Conservation (phyloP, 108 stramenopile genomes). For the Parietichytrium sp. region DNA sequence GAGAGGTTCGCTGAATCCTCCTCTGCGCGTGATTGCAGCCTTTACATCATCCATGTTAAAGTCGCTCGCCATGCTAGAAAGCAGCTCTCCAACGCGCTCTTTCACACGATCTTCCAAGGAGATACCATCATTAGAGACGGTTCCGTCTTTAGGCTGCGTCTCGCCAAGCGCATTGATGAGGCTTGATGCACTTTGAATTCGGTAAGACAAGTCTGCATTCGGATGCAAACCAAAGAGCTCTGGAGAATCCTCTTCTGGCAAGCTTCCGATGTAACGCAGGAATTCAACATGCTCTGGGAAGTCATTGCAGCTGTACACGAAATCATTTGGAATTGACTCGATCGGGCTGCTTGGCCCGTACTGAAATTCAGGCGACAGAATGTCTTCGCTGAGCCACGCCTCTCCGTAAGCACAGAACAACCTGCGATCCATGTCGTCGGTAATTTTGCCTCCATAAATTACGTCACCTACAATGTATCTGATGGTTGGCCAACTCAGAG, state of each 20-base stretch:
- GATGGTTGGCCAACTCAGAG: slow-evolving; percentile 80
- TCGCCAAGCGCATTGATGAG: slow-evolving; percentile 74
- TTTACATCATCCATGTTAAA: slow-evolving; percentile 72
- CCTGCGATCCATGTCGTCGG: slow-evolving; percentile 79
- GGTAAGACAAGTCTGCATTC: slow-evolving; percentile 85
- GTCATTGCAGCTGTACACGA: slow-evolving; percentile 69
- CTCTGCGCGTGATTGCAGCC: slow-evolving; percentile 32
- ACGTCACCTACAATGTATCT: slow-evolving; percentile 89
- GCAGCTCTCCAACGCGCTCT: slow-evolving; percentile 71
- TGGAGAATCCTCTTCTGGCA: slow-evolving; percentile 82
- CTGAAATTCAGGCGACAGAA: slow-evolving; percentile 70
- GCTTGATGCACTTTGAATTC: slow-evolving; percentile 75
- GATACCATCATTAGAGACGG: slow-evolving; percentile 68
- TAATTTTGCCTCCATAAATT: slow-evolving; percentile 91
- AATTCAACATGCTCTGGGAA: slow-evolving; percentile 70
- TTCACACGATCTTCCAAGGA: slow-evolving; percentile 73
- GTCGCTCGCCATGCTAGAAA: slow-evolving; percentile 74
- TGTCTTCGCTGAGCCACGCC: slow-evolving; percentile 75
- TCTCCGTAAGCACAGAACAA: slow-evolving; percentile 79
- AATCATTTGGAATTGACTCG: slow-evolving; percentile 73
- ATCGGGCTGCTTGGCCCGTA: slow-evolving; percentile 73
- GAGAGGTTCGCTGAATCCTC: slow-evolving; percentile 74
- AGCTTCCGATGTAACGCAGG: slow-evolving; percentile 67
- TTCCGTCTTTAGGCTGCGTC: slow-evolving; percentile 78
- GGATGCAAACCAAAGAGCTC: slow-evolving; percentile 90